Base-by-base conservation (phyloP, 139 green algal genomes). In the Chlorokybus atmophyticus region DNA sequence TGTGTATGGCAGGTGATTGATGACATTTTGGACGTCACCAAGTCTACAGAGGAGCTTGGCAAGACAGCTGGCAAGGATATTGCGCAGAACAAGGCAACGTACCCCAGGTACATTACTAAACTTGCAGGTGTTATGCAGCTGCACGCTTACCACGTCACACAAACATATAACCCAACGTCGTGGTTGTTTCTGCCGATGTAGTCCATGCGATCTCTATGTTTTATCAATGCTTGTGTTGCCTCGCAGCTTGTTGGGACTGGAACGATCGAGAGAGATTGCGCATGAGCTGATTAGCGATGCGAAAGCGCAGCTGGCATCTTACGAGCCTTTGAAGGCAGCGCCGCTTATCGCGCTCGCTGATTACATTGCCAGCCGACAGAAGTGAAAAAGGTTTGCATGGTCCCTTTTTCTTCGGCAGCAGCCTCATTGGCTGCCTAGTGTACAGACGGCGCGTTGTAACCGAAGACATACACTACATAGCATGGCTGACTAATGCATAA, bases 1-100 rank as follows among this genome's bases (percentile, higher is more conserved):
- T n/a, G n/a, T n/a, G n/a, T n/a, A n/a, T n/a, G n/a, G 35, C 75
- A 93, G 81, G 86, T 98, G 3, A 75, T 98, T 35, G 92, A 99
- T 66, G 91, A 98, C 75, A 96, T 98, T 63, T 75, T 98, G 59
- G 92, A 99, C 70, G 84, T 94, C 41, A 95, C 90, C 8, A 59
- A 66, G 58, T 65, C 55, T 3, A 70, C 54, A 19, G 88, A 97
- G 74, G 64, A 89, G 71, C 76, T 98, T 39, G 92, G 92, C 32
- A 99, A 99, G 80, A 99, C 92, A 0, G 90, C 92, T 1, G 92
- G 84, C 47, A 99, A 99, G 78, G 92, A 99, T 68, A 65, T 94
- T 39, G 76, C 76, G 3, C 69, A 71, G 4, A 83, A 88, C 73
- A 99, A 99, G 76, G 87, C 90, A 26, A 99, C 92, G 2, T 99